Evolutionary conservation across 1,284 basidiomycete species (phyloP), one percentile per base, ranked within the genome.

Genomic region (Irpex rosettiformis): DNA sequence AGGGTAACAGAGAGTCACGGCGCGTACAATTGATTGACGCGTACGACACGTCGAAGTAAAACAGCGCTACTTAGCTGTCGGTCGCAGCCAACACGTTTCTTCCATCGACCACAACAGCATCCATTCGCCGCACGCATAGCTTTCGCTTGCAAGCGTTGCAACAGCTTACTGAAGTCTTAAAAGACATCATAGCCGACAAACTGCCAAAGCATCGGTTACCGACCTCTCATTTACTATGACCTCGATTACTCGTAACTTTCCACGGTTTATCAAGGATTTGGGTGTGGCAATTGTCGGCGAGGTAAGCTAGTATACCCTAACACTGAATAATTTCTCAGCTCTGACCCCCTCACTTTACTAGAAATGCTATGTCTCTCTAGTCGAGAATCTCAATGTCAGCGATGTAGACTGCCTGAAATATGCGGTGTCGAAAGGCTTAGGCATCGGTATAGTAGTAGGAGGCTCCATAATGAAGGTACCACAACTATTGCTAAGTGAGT

Each of bases 381-480:
- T 99, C 43, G 93, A 94, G 77, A 85, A 98, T 73, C 84, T 96
- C 60, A 77, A 98, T 72, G 67, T 97, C n/a, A 75, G 75, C n/a
- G 88, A 96, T 70, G 77, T 85, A 6, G 79, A 89, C 61, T 99
- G 96, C 72, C 79, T 99, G 70, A 94, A 94, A 72, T 93, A 94
- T 71, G 85, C 93, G 1, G 73, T 98, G 56, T 98, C 95, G 2
- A 99, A 98, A 70, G 93, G 87, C 0, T 78, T 99, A 6, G 96
- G 96, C 0, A 76, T 98, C 27, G 96, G 91, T 0, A 96, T 99
- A 62, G 94, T 98, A 43, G 77, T 93, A 1, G 96, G 95, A 54
- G 95, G 96, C 1, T 89, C 89, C 25, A 93, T 98, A 62, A 93
- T 98, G 86, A 98, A 98, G 75, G 82, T 98, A 11, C 96, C 96